Base-by-base conservation (phyloP, 768 basidiomycete genomes). In the Podaxis rugospora region DNA sequence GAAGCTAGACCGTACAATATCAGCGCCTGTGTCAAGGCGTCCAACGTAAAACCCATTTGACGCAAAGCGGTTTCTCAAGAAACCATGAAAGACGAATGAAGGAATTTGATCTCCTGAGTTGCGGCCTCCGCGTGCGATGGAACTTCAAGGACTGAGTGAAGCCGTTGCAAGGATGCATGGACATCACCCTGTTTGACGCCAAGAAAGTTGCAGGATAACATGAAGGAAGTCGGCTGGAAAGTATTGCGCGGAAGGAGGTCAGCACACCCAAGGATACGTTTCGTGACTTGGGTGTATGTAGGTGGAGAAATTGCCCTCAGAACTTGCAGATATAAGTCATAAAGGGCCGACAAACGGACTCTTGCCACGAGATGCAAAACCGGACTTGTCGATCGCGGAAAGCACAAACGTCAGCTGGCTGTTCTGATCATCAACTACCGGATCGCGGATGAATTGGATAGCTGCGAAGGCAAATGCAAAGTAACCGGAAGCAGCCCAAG, bases 31-130 rank as follows among this genome's bases (percentile, higher is more conserved):
- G 28, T 60, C 52, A 9, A 18, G 32, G 9, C 42, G 18, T 2
- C 7, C 21, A 36, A 49, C 36, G 9, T 18, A 35, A 21, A 47
- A 54, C 21, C 18, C 21, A 13, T 54, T 14, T 5, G 59, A 42
- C 16, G 25, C 52, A 1, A 44, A 18, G 23, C 25, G 51, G 16
- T 54, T 49, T 11, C 27, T 35, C 21, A 60, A 23, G 16, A 47
- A 60, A 49, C 52, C 21, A 5, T n/a, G 39, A 60, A 60, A n/a
- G 51, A 55, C 1, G 59, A 47, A 47, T 60, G 59, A 60, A 60
- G 51, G 32, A 27, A 13, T 25, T n/a, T 53, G 32, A 37, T 13
- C 18, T 54, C 40, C 10, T 23, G 42, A 1, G 32, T 54, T 6
- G 37, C 37, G 18, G 59, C 59, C 18, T 54, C 59, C 18, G 13